phyloP scores from a whole-genome alignment of 2,329 filamentous ascomycete genomes.

The Cryphonectria radicalis region DNA sequence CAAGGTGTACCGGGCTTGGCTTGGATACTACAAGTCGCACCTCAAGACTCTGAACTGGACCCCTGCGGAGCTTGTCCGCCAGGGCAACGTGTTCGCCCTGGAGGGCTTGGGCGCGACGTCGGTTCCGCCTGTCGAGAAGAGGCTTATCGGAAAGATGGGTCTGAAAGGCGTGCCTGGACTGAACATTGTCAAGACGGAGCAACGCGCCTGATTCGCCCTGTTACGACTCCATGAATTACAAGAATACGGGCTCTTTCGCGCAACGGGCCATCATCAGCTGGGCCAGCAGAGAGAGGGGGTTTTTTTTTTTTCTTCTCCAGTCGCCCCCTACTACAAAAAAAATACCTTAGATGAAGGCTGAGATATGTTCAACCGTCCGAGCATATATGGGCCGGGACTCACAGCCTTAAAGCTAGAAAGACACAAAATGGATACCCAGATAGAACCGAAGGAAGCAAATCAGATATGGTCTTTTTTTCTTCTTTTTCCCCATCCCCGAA shows the following conservation, averaged over 20 bases:
- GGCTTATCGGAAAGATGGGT: constrained; percentile 60
- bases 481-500: neutral
- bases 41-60: constrained; percentile 50
- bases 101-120: constrained; percentile 52
- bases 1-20: constrained; percentile 61
- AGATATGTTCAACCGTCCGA: neutral
- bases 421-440: neutral
- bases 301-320: neutral
- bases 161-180: constrained; percentile 56
- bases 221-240: neutral
- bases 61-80: constrained; percentile 50
- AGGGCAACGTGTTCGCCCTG: constrained; percentile 56
- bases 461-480: neutral
- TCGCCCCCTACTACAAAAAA: neutral
- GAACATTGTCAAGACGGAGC: constrained; percentile 36
- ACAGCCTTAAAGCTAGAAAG: neutral
- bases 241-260: neutral
- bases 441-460: neutral
- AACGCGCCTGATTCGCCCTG: neutral
- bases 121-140: constrained; percentile 52
- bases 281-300: neutral
- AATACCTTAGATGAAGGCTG: no score
- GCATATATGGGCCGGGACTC: neutral
- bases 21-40: constrained; percentile 60
- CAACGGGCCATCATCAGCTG: neutral